A percentile compares a stretch with the other conserved stretches of the same genome.
These are phyloP conservation scores for Ormosia emarginata DNA, from an alignment of 306 rosid genomes.

Conservation along the genomic window DNA sequence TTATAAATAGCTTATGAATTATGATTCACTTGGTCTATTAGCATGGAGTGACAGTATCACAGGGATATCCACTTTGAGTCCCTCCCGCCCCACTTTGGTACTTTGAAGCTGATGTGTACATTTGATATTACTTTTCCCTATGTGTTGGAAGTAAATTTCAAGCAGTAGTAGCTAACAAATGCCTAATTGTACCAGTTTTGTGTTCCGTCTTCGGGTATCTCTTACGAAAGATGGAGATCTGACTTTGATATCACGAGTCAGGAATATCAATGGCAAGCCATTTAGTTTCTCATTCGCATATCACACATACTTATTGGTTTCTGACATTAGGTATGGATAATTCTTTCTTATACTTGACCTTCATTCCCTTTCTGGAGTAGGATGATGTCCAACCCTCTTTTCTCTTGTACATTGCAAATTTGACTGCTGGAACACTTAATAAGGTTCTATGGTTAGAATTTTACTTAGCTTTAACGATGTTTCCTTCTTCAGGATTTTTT, in stretches of 20 bases:
- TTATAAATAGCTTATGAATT: neutral
- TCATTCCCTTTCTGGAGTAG: neutral
- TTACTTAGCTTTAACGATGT: neutral
- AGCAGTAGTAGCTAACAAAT: constrained; percentile 14
- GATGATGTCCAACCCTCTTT: constrained; percentile 8
- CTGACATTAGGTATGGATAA: constrained; percentile 77
- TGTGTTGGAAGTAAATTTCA: constrained; percentile 16
- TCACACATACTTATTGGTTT: constrained; percentile 79
- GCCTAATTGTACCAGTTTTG: constrained; percentile 56
- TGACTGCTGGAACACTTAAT: neutral
- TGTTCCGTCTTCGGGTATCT: constrained; percentile 80
- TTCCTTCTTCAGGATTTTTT: neutral
- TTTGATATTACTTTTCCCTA: neutral
- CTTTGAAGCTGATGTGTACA: neutral
- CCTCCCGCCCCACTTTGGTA: neutral
- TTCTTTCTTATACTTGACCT: constrained; percentile 16
- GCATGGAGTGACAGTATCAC: neutral
- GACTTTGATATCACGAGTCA: constrained; percentile 63
- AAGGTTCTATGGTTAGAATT: neutral
- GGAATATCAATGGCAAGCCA: constrained; percentile 80
- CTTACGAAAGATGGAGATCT: constrained; percentile 62
- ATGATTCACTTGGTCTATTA: neutral
- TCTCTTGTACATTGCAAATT: neutral
- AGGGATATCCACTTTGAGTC: neutral
- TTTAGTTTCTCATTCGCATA: constrained; percentile 86